These are phyloP conservation scores for Silene conica DNA, from an alignment of 148 eudicot genomes.

Conservation along the genomic window DNA sequence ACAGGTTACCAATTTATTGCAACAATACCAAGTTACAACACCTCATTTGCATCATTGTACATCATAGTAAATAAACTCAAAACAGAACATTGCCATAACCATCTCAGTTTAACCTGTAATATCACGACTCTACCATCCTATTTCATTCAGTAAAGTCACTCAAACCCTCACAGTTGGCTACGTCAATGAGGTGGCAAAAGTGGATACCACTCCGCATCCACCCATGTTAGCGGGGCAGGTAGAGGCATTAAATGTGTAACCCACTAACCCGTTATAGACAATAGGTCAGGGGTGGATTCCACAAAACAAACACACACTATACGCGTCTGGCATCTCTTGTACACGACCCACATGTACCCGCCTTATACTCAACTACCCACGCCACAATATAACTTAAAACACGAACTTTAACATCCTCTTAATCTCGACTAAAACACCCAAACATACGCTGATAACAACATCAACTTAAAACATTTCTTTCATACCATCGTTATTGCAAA, in stretches of 20 bases:
- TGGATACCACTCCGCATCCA: too few relatives aligned
- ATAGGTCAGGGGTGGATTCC: too few relatives aligned
- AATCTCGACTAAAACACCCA: not conserved
- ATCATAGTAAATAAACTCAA: not conserved
- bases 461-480: not conserved
- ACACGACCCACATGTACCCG: too few relatives aligned
- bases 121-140: not conserved
- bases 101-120: not conserved
- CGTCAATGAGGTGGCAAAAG: too few relatives aligned
- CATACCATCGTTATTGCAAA: not conserved
- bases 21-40: not conserved
- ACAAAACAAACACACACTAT: too few relatives aligned
- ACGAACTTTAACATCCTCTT: not conserved
- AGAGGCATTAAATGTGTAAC: too few relatives aligned
- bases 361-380: too few relatives aligned
- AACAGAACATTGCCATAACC: conserved; percentile 9
- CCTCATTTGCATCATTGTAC: not conserved
- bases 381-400: not conserved
- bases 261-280: too few relatives aligned
- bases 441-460: not conserved
- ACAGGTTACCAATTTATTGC: not conserved
- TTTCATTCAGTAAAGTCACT: not conserved
- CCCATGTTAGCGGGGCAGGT: too few relatives aligned
- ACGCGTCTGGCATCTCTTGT: too few relatives aligned
- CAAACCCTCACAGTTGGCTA: too few relatives aligned